Evolutionary conservation across 495 filamentous ascomycete genomes (phyloP).

Genomic region (Immersiella caudata): DNA sequence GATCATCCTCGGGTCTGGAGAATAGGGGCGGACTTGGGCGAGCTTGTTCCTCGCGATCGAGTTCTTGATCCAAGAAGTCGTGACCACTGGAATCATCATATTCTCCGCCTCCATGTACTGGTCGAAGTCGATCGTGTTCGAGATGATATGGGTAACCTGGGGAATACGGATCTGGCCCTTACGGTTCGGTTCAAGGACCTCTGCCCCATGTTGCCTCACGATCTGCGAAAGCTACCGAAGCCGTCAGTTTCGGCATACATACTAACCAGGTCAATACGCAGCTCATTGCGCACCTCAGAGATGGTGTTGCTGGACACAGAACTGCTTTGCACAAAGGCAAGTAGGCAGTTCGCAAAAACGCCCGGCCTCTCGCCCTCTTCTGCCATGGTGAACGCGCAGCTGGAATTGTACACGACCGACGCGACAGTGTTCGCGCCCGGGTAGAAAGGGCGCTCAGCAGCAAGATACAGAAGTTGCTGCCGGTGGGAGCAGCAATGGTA

Average conservation of each 20-base stretch:
- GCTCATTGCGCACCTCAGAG: slow-evolving; percentile 42
- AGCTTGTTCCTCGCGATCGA: slow-evolving; percentile 68
- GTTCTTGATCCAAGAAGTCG: slow-evolving; percentile 73
- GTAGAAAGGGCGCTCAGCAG: not conserved
- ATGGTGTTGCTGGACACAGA: slow-evolving; percentile 45
- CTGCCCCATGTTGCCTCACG: slow-evolving; percentile 61
- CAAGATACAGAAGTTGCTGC: not conserved
- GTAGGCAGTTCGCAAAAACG: slow-evolving; percentile 44
- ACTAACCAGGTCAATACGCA: no score
- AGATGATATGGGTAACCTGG: slow-evolving; percentile 79
- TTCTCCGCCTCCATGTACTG: slow-evolving; percentile 71
- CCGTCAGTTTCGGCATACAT: not conserved
- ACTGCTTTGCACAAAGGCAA: slow-evolving; percentile 51
- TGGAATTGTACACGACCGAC: slow-evolving; percentile 23
- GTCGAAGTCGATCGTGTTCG: slow-evolving; percentile 83
- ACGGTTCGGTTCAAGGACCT: slow-evolving; percentile 48
- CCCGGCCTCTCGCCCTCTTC: slow-evolving; percentile 25
- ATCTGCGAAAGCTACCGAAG: slow-evolving; percentile 41
- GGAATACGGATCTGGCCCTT: slow-evolving; percentile 54
- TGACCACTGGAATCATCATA: slow-evolving; percentile 81
- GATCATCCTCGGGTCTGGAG: slow-evolving; percentile 87
- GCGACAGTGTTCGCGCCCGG: not conserved
- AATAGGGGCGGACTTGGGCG: slow-evolving; percentile 80
- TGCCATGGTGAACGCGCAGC: slow-evolving; percentile 43
- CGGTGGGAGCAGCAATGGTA: not conserved